phyloP scores from a whole-genome alignment of 2,329 filamentous ascomycete genomes.

The Fusarium veterinarium region DNA sequence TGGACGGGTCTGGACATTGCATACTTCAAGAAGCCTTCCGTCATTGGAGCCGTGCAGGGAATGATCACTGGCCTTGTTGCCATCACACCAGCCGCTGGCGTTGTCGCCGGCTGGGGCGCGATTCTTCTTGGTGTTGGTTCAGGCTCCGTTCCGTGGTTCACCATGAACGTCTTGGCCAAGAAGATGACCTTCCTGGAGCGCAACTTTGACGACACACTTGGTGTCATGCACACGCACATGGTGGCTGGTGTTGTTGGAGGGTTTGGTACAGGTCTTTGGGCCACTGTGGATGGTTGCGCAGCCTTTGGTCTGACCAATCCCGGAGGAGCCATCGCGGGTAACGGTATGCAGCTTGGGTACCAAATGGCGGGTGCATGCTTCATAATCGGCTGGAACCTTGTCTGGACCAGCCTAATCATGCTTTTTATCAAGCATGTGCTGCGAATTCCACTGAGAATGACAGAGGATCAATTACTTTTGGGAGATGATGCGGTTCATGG shows the following conservation, averaged over 20 bases:
- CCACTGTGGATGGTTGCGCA: not conserved
- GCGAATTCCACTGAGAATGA: not conserved
- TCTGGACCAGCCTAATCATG: not conserved
- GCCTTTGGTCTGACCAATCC: not conserved
- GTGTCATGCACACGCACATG: not conserved
- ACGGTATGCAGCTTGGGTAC: not conserved
- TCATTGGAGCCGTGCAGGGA: not conserved
- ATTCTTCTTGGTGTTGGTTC: not conserved
- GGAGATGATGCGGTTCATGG: slow-evolving; percentile 1
- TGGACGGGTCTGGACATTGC: not conserved
- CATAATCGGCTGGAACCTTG: not conserved
- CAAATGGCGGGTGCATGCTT: not conserved
- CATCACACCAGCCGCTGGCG: not conserved
- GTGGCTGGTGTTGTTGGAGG: not conserved
- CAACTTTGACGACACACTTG: not conserved
- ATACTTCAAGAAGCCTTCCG: not conserved
- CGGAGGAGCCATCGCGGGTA: not conserved
- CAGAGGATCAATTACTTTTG: not conserved
- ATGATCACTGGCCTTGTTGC: not conserved
- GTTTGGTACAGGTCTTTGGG: not conserved
- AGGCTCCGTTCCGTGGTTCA: not conserved
- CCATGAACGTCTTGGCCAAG: not conserved
- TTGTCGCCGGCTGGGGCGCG: not conserved
- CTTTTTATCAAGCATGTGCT: not conserved
- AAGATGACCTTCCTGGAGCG: not conserved